Conservation (phyloP, 2,329 filamentous ascomycete genomes). For the Ceratocystis papillata region DNA sequence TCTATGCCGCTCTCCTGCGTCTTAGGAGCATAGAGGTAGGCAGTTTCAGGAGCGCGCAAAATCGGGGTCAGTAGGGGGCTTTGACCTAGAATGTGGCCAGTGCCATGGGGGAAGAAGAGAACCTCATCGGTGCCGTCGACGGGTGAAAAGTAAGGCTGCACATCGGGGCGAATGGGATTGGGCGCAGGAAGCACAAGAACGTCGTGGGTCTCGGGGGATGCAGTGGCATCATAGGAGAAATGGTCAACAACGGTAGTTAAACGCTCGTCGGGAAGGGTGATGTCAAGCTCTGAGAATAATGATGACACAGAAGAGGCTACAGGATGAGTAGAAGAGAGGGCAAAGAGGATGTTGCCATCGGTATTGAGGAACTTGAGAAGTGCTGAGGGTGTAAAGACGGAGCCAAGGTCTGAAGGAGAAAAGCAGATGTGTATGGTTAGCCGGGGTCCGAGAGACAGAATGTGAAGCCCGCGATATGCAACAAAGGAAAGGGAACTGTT, state of each 20-base stretch:
- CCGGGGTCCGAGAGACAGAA: neutral
- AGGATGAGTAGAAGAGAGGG: conserved; percentile 61
- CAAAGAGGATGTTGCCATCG: conserved; percentile 80
- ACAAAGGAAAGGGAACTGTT: neutral
- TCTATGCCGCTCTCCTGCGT: conserved; percentile 58
- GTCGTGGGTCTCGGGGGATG: conserved; percentile 74
- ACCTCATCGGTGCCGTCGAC: conserved; percentile 40
- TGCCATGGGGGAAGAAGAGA: conserved; percentile 69
- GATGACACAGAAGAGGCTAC: conserved; percentile 64
- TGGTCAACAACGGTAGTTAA: conserved; percentile 83
- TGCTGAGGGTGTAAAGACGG: conserved; percentile 71
- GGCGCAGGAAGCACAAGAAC: conserved; percentile 70
- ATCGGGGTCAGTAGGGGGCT: conserved; percentile 70
- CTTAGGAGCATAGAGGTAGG: conserved; percentile 90
- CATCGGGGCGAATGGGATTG: conserved; percentile 50
- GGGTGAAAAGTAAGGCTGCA: conserved; percentile 67
- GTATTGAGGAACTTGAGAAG: conserved; percentile 87
- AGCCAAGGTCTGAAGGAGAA: conserved; percentile 60
- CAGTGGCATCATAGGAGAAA: conserved; percentile 77
- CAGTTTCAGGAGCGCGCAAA: conserved; percentile 68
- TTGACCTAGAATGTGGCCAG: conserved; percentile 72
- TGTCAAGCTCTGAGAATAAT: conserved; percentile 77
- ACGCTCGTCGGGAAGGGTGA: conserved; percentile 75
- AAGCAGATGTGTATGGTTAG: conserved; percentile 11
- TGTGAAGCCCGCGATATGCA: no score